Conservation (phyloP, 352 stramenopile species). For the Globisporangium lucens region DNA sequence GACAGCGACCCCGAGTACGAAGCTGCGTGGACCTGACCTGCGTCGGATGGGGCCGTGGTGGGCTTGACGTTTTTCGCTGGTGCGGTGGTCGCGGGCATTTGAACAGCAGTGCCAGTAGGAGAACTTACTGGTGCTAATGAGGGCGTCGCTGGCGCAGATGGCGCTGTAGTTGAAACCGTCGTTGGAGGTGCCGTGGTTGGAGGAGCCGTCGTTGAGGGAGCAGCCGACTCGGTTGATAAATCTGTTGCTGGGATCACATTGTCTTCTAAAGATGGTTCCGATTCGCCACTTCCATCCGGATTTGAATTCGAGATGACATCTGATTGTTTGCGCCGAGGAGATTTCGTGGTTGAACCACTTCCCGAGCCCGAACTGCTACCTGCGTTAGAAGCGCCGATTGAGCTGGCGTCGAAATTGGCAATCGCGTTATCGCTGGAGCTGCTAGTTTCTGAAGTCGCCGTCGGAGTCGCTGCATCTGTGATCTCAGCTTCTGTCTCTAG, state of each 20-base stretch:
- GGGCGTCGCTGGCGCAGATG: neutral
- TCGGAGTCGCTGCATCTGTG: neutral
- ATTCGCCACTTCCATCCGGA: neutral
- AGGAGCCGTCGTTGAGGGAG: slow-evolving; percentile 5
- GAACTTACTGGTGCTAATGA: neutral
- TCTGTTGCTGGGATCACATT: slow-evolving; percentile 11
- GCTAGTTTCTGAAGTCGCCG: neutral
- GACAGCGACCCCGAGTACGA: slow-evolving; percentile 9
- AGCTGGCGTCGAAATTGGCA: neutral
- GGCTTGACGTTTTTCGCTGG: slow-evolving; percentile 2
- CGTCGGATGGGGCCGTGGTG: neutral
- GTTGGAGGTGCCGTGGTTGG: slow-evolving; percentile 15
- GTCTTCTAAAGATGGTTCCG: slow-evolving; percentile 11
- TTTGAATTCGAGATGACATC: slow-evolving; percentile 10
- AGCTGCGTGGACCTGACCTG: slow-evolving; percentile 15
- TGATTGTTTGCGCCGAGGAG: neutral
- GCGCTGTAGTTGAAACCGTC: neutral
- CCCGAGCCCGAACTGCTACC: neutral
- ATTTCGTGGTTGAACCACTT: neutral
- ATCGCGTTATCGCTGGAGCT: slow-evolving; percentile 4
- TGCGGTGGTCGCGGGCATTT: slow-evolving; percentile 3
- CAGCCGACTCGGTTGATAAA: neutral
- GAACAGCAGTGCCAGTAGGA: neutral
- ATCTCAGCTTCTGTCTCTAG: slow-evolving; percentile 1
- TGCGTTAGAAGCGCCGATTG: neutral